Evolutionary conservation across 805 yeast genomes (phyloP).

Genomic region (Yamadazyma endophytica): DNA sequence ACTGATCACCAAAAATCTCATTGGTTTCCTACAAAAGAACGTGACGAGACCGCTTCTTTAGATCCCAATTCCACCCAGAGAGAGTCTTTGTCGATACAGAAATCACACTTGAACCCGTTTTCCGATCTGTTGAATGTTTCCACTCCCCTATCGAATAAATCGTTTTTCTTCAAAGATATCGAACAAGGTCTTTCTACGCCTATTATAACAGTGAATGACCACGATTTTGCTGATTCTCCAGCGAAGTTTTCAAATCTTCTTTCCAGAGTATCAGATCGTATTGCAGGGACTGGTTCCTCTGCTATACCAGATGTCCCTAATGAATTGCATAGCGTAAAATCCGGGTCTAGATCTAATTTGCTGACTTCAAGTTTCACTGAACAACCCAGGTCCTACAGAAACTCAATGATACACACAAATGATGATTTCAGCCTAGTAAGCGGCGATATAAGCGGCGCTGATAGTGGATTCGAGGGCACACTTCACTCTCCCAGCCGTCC

Average conservation of each 20-base stretch:
- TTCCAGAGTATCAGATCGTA: constrained; percentile 29
- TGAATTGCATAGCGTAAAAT: no score
- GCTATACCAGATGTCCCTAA: no score
- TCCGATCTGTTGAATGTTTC: constrained; percentile 1
- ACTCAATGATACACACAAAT: no score
- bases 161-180: constrained; percentile 9
- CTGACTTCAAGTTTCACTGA: no score
- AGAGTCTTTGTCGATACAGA: not conserved
- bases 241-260: constrained; percentile 20
- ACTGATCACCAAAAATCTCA: constrained; percentile 16
- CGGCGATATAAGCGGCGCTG: no score
- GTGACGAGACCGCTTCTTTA: not conserved
- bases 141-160: constrained; percentile 7
- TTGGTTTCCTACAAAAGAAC: constrained; percentile 24
- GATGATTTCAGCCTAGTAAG: no score
- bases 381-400: no score
- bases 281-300: constrained; percentile 27
- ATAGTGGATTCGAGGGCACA: no score
- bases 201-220: constrained; percentile 6
- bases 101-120: constrained; percentile 3
- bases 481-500: no score
- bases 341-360: no score
- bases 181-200: constrained; percentile 16
- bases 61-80: constrained; percentile 6
- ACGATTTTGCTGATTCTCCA: constrained; percentile 15